Conservation (phyloP, 768 basidiomycete genomes). For the Phlebiopsis gigantea region DNA sequence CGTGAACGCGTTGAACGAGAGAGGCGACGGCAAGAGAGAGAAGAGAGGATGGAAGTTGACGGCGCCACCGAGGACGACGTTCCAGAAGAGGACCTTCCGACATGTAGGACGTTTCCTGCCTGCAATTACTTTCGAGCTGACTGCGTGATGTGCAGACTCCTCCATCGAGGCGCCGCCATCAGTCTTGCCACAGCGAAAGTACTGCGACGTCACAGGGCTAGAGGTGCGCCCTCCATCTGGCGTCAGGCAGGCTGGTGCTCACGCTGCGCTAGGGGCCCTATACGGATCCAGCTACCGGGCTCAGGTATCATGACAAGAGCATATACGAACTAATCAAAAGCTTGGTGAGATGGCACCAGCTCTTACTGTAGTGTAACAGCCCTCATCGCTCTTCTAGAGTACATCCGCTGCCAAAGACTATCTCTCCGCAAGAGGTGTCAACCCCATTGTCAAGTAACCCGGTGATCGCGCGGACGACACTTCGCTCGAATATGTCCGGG, state of each 20-base stretch:
- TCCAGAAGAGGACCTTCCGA: constrained; percentile 59
- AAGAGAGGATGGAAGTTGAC: constrained; percentile 58
- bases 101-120: constrained; percentile 37
- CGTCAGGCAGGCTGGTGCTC: background rate
- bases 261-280: constrained; percentile 58
- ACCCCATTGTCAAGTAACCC: constrained; percentile 29
- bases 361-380: background rate
- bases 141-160: constrained; percentile 42
- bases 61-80: constrained; percentile 25
- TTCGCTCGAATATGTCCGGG: too few species aligned
- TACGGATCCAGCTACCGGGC: constrained; percentile 73
- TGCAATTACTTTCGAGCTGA: background rate
- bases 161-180: constrained; percentile 86
- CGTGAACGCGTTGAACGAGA: constrained; percentile 68
- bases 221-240: constrained; percentile 40
- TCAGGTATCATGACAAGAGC: constrained; percentile 82
- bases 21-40: constrained; percentile 42
- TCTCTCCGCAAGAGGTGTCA: constrained; percentile 47
- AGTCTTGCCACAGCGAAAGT: constrained; percentile 66
- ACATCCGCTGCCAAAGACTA: constrained; percentile 72
- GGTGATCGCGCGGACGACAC: background rate
- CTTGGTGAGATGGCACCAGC: constrained; percentile 37
- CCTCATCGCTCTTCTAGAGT: constrained; percentile 37
- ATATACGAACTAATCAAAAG: constrained; percentile 80
- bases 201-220: constrained; percentile 84